Percentiles rank a stretch among this genome's conserved stretches.
These are phyloP conservation scores for Linnemannia hyalina DNA, from an alignment of 192 early-diverging fungal genomes.

Conservation along the genomic window DNA sequence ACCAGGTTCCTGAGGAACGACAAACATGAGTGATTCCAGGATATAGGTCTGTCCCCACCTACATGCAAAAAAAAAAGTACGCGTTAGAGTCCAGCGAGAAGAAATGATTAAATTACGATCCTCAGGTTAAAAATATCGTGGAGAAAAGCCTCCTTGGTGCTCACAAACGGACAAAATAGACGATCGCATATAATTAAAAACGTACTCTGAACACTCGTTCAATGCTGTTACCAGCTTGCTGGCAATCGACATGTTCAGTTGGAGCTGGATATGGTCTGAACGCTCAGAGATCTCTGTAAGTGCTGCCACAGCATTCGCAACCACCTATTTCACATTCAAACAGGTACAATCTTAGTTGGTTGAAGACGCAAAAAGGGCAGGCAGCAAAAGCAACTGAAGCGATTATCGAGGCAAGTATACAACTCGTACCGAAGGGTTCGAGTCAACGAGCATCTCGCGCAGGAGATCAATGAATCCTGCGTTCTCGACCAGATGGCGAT, in stretches of 20 bases:
- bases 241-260: conserved; percentile 86
- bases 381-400: not conserved
- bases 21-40: conserved; percentile 91
- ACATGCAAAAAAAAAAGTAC: not conserved
- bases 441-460: conserved; percentile 85
- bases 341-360: not conserved
- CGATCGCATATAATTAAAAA: not conserved
- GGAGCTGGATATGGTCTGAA: conserved; percentile 87
- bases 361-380: not conserved
- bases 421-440: conserved; percentile 85
- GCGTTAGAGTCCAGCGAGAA: conserved; percentile 3
- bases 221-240: conserved; percentile 93
- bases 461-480: conserved; percentile 94
- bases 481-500: conserved; percentile 85
- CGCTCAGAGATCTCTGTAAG: conserved; percentile 95
- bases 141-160: not conserved
- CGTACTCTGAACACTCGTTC: conserved; percentile 96
- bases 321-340: conserved; percentile 71
- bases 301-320: conserved; percentile 95
- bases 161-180: conserved; percentile 3
- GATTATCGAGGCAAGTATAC: too few relatives aligned
- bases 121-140: not conserved
- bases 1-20: conserved; percentile 85
- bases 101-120: not conserved
- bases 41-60: conserved; percentile 98